phyloP scores from a whole-genome alignment of 371 early-diverging fungal genomes.

The Lichtheimia ornata region DNA sequence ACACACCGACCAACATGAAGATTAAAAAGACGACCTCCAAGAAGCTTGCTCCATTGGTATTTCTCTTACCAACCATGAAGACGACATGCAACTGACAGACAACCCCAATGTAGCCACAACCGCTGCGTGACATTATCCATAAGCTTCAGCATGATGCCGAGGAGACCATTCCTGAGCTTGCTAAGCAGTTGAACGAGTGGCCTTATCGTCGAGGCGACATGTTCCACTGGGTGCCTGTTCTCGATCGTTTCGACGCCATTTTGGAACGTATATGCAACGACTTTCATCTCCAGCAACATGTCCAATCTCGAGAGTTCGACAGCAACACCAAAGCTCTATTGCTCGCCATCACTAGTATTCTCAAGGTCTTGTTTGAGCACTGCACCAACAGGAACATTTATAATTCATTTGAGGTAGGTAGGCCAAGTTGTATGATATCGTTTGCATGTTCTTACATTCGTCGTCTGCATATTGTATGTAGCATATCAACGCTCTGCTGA shows the following conservation, averaged over 20 bases:
- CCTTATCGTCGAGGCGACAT: constrained; percentile 87
- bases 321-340: constrained; percentile 56
- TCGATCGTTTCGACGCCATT: constrained; percentile 90
- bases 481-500: constrained; percentile 74
- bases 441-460: neutral
- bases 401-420: constrained; percentile 85
- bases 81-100: too few relatives aligned
- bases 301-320: constrained; percentile 64
- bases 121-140: constrained; percentile 58
- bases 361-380: constrained; percentile 85
- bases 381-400: constrained; percentile 94
- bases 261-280: constrained; percentile 67
- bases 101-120: constrained; percentile 45
- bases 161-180: constrained; percentile 53
- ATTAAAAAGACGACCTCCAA: constrained; percentile 70
- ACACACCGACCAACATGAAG: constrained; percentile 52
- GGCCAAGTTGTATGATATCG: neutral
- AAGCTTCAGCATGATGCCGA: constrained; percentile 56
- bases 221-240: constrained; percentile 93
- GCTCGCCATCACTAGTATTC: constrained; percentile 74
- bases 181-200: constrained; percentile 66
- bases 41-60: constrained; percentile 65
- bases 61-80: neutral
- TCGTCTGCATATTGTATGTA: constrained; percentile 30
- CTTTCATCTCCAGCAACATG: constrained; percentile 59